Percentiles rank a stretch among this genome's conserved stretches.
phyloP scores from a whole-genome alignment of 495 filamentous ascomycete species.

The Penicillium paxilli region DNA sequence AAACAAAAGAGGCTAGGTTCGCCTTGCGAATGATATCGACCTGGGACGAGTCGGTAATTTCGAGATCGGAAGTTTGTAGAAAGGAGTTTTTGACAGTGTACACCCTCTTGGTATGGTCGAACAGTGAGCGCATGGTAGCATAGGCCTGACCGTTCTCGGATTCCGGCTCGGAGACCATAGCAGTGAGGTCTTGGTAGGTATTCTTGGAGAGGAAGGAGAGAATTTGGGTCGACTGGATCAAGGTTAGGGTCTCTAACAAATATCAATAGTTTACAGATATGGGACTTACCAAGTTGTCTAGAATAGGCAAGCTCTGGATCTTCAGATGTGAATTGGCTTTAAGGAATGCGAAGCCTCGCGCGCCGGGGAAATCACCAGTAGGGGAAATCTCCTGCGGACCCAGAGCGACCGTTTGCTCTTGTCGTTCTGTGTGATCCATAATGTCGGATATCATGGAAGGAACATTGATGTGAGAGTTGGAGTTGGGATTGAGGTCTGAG shows the following conservation, averaged over 20 bases:
- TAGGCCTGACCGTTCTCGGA: constrained; percentile 83
- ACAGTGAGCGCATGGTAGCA: constrained; percentile 72
- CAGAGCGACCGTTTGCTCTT: constrained; percentile 45
- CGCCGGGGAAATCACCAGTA: constrained; percentile 27
- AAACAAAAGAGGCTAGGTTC: constrained; percentile 83
- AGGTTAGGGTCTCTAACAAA: background rate
- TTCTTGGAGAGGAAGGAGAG: constrained; percentile 68
- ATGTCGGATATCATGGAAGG: constrained; percentile 44
- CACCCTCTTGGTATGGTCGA: constrained; percentile 76
- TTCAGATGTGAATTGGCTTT: constrained; percentile 61
- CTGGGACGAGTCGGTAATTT: constrained; percentile 65
- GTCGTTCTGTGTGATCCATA: constrained; percentile 49
- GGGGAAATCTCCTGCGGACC: constrained; percentile 38
- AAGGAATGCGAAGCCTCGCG: constrained; percentile 42
- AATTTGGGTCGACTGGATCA: constrained; percentile 67
- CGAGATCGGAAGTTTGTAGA: constrained; percentile 69
- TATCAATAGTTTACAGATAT: background rate
- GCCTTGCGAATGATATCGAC: constrained; percentile 79
- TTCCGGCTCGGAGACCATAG: constrained; percentile 68
- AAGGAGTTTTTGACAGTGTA: constrained; percentile 73
- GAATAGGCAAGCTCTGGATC: constrained; percentile 67
- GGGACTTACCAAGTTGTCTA: constrained; percentile 66
- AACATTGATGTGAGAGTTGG: constrained; percentile 33
- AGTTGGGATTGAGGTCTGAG: too few relatives aligned
- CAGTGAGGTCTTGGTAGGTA: constrained; percentile 69